Base-by-base conservation (phyloP, 139 green algal species). In the Deuterostichococcus epilithicus region DNA sequence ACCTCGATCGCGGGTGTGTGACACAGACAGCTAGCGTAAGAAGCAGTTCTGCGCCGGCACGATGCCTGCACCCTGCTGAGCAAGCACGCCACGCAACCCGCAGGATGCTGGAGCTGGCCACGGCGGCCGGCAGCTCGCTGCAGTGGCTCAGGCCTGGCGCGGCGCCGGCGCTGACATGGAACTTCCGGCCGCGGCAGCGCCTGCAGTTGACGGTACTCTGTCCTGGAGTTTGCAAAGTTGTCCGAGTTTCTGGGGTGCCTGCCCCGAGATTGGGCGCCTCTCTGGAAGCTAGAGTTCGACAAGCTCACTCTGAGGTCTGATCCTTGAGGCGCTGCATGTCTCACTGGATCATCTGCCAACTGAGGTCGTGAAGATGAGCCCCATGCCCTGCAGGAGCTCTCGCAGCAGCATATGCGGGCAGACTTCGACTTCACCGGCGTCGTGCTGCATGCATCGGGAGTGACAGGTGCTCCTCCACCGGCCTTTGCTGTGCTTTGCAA, bases 401-500 rank as follows among this genome's bases (percentile, higher is more conserved):
- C 32, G 30, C 4, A 68, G 34, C 18, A 34, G 30, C 30, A 45
- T n/a, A 30, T 42, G 45, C 0, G 32, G 4, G 5, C 35, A 22
- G 72, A 47, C 18, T 76, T 68, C 52, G 72, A 76, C 32, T 76
- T 35, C 32, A 30, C 32, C 4, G 72, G 72, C 13, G 44, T 76
- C 1, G 45, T 68, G 10, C 26, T 68, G 45, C n/a, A 28, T 60
- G 13, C 67, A 72, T 42, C 32, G n/a, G 39, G 5, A 45, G n/a
- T 23, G 8, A 30, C 13, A 42, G 67, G 6, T 26, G 15, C 22
- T 1, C 1, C 32, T 74, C 69, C 59, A 1, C 30, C 39, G 67
- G 32, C 15, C 28, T 42, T 10, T 25, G 6, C 23, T 72, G 32
- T 47, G 74, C 74, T n/a, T 73, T 58, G 63, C 22, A 35, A 36